phyloP scores from a whole-genome alignment of 2,329 filamentous ascomycete genomes.

The Mycosphaerella arachidis region DNA sequence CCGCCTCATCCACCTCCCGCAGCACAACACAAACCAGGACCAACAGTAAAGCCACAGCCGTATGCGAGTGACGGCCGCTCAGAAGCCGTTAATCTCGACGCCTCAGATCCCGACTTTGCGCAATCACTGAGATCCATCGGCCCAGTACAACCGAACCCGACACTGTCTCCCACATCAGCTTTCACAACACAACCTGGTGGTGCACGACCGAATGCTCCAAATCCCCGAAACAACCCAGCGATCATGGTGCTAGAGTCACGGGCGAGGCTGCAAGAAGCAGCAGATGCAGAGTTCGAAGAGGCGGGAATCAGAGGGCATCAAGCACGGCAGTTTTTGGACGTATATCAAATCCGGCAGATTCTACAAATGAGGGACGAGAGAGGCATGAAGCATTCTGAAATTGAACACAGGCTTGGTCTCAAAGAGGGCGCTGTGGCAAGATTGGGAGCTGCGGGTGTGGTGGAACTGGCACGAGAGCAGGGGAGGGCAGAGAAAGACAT shows the following conservation, averaged over 20 bases:
- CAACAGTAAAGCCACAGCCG: slow-evolving; percentile 38
- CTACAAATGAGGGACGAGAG: slow-evolving; percentile 31
- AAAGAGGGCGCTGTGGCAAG: slow-evolving; percentile 32
- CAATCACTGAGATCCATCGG: slow-evolving; percentile 69
- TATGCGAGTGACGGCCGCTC: slow-evolving; percentile 37
- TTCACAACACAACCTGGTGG: slow-evolving; percentile 39
- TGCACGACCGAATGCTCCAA: slow-evolving; percentile 28
- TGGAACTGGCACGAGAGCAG: slow-evolving; percentile 28
- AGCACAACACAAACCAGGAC: slow-evolving; percentile 34
- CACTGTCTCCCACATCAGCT: slow-evolving; percentile 52
- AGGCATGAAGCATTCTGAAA: slow-evolving; percentile 26
- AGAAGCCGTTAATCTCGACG: slow-evolving; percentile 56
- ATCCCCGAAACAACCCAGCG: slow-evolving; percentile 49
- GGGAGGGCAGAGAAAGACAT: slow-evolving; percentile 30
- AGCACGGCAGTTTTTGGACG: slow-evolving; percentile 45
- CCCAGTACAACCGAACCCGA: slow-evolving; percentile 55
- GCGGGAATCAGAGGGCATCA: slow-evolving; percentile 39
- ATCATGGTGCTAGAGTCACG: slow-evolving; percentile 51
- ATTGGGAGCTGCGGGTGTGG: slow-evolving; percentile 30
- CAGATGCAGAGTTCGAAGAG: slow-evolving; percentile 50
- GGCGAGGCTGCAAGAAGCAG: slow-evolving; percentile 47
- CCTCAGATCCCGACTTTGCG: slow-evolving; percentile 63
- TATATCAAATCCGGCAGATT: slow-evolving; percentile 37
- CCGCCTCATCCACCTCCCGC: slow-evolving; percentile 25
- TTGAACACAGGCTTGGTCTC: slow-evolving; percentile 33